Conservation (phyloP, 257 asterid genomes). For the Rubia yunnanensis region DNA sequence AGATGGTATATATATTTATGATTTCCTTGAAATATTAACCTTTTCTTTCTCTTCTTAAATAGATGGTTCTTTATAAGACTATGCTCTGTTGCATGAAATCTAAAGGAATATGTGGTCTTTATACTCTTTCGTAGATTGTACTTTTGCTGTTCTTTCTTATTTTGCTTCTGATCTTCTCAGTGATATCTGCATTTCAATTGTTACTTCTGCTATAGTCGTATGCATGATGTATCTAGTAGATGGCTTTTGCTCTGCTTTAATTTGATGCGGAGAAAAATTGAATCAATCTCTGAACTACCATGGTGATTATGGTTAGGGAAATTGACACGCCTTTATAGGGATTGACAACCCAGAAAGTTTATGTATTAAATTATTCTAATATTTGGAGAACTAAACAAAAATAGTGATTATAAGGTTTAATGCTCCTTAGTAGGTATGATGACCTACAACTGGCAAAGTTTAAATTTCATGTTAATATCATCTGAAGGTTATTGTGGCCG, state of each 20-base stretch:
- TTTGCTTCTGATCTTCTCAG: background rate
- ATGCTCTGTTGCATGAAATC: too few species aligned
- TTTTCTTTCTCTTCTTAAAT: background rate
- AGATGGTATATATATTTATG: conserved; percentile 35
- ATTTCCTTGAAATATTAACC: background rate
- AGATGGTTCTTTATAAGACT: background rate
- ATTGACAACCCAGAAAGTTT: background rate
- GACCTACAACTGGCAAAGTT: background rate
- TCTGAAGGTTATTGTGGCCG: background rate
- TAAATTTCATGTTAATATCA: background rate
- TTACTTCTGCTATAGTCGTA: background rate
- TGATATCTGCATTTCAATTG: background rate
- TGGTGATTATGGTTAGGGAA: background rate
- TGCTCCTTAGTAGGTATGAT: background rate
- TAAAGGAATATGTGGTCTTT: background rate
- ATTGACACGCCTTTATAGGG: background rate
- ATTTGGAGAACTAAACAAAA: background rate
- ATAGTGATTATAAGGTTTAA: background rate
- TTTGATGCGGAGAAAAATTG: too few species aligned
- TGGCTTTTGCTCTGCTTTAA: too few species aligned
- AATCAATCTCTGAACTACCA: background rate
- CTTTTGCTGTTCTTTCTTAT: background rate
- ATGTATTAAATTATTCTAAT: background rate
- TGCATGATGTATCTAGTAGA: background rate
- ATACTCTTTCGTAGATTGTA: background rate